Percentiles rank a stretch among this genome's conserved stretches.
Conservation (phyloP, 2,329 filamentous ascomycete species). For the Fusarium sacchari region DNA sequence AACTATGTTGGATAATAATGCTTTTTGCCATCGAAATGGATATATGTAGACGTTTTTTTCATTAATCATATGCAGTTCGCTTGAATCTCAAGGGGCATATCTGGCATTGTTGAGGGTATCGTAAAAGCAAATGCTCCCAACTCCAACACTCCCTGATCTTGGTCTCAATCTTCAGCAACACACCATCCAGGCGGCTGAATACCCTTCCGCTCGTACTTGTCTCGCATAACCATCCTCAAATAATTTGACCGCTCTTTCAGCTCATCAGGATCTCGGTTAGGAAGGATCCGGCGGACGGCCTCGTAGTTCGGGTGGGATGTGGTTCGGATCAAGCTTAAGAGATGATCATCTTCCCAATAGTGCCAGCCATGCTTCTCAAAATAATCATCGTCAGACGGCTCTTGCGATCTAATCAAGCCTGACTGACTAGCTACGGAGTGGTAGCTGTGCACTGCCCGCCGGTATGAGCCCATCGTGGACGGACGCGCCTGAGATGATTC, state of each 20-base stretch:
- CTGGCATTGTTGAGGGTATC: conserved; percentile 28
- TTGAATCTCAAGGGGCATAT: neutral
- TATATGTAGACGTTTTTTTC: neutral
- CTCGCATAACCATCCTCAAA: conserved; percentile 34
- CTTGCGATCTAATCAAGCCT: neutral
- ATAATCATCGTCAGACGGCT: conserved; percentile 20
- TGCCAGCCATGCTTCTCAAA: conserved; percentile 41
- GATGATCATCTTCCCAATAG: conserved; percentile 41
- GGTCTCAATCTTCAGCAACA: conserved; percentile 19
- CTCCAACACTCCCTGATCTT: neutral
- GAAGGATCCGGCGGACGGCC: conserved; percentile 24
- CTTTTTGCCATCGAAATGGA: neutral
- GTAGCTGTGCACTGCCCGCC: neutral
- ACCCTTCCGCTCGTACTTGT: conserved; percentile 30
- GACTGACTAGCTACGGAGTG: conserved; percentile 4
- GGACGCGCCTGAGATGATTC: neutral
- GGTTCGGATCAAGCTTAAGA: conserved; percentile 40
- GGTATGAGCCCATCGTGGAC: neutral
- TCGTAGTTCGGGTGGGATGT: conserved; percentile 16
- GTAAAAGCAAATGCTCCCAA: conserved; percentile 22
- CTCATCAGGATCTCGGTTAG: conserved; percentile 27
- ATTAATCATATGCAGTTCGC: neutral
- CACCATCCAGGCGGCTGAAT: conserved; percentile 43
- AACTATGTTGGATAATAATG: neutral
- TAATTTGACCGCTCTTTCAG: conserved; percentile 31